Conservation (phyloP, 768 basidiomycete species). For the Mycena pura region DNA sequence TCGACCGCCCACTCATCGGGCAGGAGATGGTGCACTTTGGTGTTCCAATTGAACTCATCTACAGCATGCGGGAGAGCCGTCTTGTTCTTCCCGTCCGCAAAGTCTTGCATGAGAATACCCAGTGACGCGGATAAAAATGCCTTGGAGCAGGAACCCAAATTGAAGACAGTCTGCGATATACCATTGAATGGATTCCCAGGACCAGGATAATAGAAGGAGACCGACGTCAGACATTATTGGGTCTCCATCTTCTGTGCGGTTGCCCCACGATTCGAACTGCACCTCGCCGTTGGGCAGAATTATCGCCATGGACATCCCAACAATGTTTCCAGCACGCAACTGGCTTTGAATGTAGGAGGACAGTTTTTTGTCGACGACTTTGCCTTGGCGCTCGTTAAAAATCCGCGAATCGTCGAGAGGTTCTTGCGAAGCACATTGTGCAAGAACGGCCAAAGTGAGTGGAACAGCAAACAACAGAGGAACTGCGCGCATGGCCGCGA, state of each 20-base stretch:
- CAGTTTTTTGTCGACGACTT: slow-evolving; percentile 5
- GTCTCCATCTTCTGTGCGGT: slow-evolving; percentile 41
- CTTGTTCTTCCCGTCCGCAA: slow-evolving; percentile 39
- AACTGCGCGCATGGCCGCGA: too few relatives aligned
- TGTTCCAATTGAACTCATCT: slow-evolving; percentile 42
- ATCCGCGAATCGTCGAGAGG: background rate
- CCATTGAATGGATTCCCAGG: background rate
- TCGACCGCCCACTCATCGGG: slow-evolving; percentile 48
- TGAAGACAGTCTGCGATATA: slow-evolving; percentile 43
- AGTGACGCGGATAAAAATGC: slow-evolving; percentile 46
- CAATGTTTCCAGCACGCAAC: slow-evolving; percentile 26
- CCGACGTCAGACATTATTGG: slow-evolving; percentile 41
- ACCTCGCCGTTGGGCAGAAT: slow-evolving; percentile 31
- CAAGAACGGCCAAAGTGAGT: background rate
- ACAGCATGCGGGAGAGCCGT: slow-evolving; percentile 41
- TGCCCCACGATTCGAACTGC: slow-evolving; percentile 44
- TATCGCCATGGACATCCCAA: slow-evolving; percentile 39
- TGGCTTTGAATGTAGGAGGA: slow-evolving; percentile 5
- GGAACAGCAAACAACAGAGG: too few relatives aligned
- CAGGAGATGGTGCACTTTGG: slow-evolving; percentile 43
- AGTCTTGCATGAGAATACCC: slow-evolving; percentile 51
- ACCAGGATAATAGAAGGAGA: background rate
- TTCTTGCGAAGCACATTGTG: background rate
- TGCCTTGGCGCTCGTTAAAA: background rate
- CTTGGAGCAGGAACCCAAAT: slow-evolving; percentile 45